Percentiles rank a stretch among this genome's conserved stretches.
Evolutionary conservation across 2,329 filamentous ascomycete species (phyloP).

Genomic region (Plenodomus lindquistii): DNA sequence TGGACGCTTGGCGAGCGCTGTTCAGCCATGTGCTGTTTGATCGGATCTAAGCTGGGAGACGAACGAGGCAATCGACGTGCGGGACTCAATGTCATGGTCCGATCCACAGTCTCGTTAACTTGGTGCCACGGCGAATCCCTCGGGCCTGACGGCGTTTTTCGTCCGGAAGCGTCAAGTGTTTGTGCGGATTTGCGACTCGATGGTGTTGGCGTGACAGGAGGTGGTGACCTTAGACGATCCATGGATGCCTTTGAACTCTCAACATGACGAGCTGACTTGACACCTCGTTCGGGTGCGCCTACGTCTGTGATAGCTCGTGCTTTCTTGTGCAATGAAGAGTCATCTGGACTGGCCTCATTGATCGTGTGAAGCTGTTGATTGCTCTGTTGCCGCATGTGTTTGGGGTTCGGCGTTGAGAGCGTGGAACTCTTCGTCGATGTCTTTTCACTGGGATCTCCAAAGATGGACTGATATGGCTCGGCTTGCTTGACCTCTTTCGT

Average conservation of each 20-base stretch:
- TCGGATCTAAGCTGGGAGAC: constrained; percentile 36
- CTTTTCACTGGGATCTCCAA: constrained; percentile 39
- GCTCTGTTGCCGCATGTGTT: constrained; percentile 34
- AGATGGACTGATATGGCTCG: constrained; percentile 38
- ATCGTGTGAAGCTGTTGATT: constrained; percentile 54
- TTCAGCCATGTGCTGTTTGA: constrained; percentile 41
- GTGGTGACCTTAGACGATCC: constrained; percentile 38
- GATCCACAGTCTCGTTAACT: constrained; percentile 51
- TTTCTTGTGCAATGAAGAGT: constrained; percentile 47
- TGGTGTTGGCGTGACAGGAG: constrained; percentile 37
- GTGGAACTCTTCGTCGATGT: constrained; percentile 14
- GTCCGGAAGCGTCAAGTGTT: constrained; percentile 29
- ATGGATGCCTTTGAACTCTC: constrained; percentile 39
- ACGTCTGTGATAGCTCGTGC: constrained; percentile 49
- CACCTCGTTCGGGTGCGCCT: constrained; percentile 47
- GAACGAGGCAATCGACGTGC: constrained; percentile 42
- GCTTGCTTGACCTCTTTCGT: constrained; percentile 13
- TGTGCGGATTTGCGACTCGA: constrained; percentile 25
- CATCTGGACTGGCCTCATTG: constrained; percentile 54
- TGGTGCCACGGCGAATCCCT: constrained; percentile 47
- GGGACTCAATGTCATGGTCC: constrained; percentile 43
- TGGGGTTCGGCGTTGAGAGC: constrained; percentile 29
- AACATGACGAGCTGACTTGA: constrained; percentile 46
- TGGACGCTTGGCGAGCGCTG: constrained; percentile 46
- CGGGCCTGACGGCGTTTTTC: constrained; percentile 16